A percentile compares a stretch with the other conserved stretches of the same genome.
phyloP scores from a whole-genome alignment of 192 early-diverging fungal species.

The Entrophospora sp. region DNA sequence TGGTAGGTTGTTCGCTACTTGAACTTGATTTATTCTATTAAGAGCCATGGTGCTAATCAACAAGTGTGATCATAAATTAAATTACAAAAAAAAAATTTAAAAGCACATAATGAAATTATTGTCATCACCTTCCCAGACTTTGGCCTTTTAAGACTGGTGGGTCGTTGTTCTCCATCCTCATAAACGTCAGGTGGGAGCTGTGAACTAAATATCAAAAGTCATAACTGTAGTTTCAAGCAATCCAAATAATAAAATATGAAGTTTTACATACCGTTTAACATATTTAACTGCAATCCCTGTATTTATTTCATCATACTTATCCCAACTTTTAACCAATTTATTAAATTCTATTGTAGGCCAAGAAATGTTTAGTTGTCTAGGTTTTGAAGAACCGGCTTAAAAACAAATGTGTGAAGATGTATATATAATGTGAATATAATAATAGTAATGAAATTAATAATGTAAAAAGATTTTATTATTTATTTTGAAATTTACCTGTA shows the following conservation, averaged over 20 bases:
- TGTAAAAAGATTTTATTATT: background rate
- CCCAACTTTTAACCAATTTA: conserved; percentile 72
- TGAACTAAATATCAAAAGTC: conserved; percentile 9
- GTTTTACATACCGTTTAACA: conserved; percentile 39
- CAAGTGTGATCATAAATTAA: background rate
- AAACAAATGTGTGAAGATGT: conserved; percentile 23
- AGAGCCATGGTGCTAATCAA: background rate
- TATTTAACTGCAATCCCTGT: conserved; percentile 63
- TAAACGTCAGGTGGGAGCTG: conserved; percentile 31
- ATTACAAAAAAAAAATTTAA: background rate
- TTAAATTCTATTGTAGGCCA: conserved; percentile 81
- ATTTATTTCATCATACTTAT: conserved; percentile 55
- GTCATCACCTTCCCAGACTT: conserved; percentile 34
- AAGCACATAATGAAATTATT: background rate
- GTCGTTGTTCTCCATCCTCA: conserved; percentile 29
- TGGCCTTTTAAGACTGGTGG: conserved; percentile 25
- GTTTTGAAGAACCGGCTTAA: conserved; percentile 31
- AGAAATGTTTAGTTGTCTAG: conserved; percentile 63
- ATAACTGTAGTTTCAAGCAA: background rate
- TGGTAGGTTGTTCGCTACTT: conserved; percentile 20
- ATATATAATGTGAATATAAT: conserved; percentile 12
- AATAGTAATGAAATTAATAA: background rate
- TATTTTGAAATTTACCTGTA: conserved; percentile 29
- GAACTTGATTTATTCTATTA: conserved; percentile 14
- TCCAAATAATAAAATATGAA: background rate